Percentiles rank a stretch among this genome's conserved stretches.
Conservation (phyloP, 345 rosid species). For the Syzygium jambos region DNA sequence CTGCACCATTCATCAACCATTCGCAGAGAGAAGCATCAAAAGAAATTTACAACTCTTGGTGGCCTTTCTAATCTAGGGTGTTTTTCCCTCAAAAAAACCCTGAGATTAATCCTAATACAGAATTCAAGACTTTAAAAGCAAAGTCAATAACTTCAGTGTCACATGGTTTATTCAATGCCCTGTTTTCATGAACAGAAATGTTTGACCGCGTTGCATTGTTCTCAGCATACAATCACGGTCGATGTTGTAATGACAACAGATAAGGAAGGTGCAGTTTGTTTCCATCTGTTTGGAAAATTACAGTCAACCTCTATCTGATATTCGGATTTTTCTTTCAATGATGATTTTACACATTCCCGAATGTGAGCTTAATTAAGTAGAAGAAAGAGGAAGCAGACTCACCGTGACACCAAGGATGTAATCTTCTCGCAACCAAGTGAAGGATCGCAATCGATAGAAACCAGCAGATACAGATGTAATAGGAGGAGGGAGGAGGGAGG, state of each 20-base stretch:
- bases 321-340: background rate
- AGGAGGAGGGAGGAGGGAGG: background rate
- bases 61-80: background rate
- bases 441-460: background rate
- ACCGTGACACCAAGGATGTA: rapidly evolving
- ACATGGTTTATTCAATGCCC: background rate
- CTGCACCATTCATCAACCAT: background rate
- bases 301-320: background rate
- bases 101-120: background rate
- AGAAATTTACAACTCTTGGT: background rate
- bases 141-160: background rate
- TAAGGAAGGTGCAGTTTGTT: background rate
- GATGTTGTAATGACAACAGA: background rate
- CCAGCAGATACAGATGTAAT: background rate
- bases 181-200: background rate
- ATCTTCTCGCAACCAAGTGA: background rate
- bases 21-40: background rate
- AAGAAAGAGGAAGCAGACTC: background rate
- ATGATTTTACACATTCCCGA: background rate
- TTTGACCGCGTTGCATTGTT: background rate
- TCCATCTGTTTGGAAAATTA: background rate
- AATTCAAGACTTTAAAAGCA: background rate
- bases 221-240: background rate
- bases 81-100: background rate
- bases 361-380: background rate